A percentile compares a stretch with the other conserved stretches of the same genome.
These are phyloP conservation scores for Pythium vanterpoolii DNA, from an alignment of 352 stramenopile genomes.

Conservation along the genomic window DNA sequence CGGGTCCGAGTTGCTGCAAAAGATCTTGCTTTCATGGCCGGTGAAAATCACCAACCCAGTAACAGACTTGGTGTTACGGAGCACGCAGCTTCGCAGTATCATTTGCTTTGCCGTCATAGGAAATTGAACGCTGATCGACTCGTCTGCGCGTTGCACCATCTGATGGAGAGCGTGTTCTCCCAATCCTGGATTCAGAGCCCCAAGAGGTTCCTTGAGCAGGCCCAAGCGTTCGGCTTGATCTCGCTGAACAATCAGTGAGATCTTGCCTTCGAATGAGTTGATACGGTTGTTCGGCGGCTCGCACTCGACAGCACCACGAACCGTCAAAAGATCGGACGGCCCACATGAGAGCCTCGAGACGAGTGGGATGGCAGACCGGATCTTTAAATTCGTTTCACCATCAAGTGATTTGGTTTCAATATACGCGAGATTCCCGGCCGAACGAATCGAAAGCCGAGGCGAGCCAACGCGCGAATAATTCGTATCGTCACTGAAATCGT, in stretches of 20 bases:
- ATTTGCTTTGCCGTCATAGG: slow-evolving; percentile 87
- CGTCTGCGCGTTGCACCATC: slow-evolving; percentile 33
- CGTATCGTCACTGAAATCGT: not conserved
- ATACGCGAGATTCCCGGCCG: slow-evolving; percentile 56
- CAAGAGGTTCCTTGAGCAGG: slow-evolving; percentile 10
- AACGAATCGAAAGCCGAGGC: not conserved
- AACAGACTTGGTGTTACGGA: slow-evolving; percentile 84
- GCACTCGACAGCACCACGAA: slow-evolving; percentile 65
- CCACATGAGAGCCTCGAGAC: slow-evolving; percentile 32
- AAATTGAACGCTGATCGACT: slow-evolving; percentile 35
- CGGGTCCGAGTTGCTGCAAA: slow-evolving; percentile 76
- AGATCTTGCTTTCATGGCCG: slow-evolving; percentile 81
- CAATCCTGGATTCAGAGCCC: not conserved
- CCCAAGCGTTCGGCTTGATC: slow-evolving; percentile 37
- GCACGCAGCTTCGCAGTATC: slow-evolving; percentile 83
- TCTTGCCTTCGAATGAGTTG: slow-evolving; percentile 77
- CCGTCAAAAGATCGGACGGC: slow-evolving; percentile 27
- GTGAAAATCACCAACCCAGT: slow-evolving; percentile 90
- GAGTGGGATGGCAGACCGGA: slow-evolving; percentile 65
- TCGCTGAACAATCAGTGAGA: slow-evolving; percentile 39
- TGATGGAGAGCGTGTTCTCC: slow-evolving; percentile 21
- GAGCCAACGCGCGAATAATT: slow-evolving; percentile 3
- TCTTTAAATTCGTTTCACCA: slow-evolving; percentile 84
- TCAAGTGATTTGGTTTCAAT: slow-evolving; percentile 86
- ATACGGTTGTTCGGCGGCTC: slow-evolving; percentile 85